Base-by-base conservation (phyloP, 1,284 basidiomycete genomes). In the Coniferiporia sulphurascens region DNA sequence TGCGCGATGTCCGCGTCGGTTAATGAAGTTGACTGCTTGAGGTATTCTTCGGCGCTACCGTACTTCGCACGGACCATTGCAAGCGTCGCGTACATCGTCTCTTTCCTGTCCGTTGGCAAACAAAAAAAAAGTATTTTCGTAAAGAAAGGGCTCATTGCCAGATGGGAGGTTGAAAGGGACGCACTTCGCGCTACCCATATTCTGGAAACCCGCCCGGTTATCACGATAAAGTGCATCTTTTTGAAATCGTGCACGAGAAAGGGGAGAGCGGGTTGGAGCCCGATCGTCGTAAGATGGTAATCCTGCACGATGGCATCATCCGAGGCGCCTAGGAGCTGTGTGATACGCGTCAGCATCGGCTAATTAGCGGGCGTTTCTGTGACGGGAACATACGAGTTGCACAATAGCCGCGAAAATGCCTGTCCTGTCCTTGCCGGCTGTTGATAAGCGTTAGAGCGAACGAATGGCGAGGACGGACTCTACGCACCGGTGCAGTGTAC, bases 371-470 rank as follows among this genome's bases (percentile, higher is more conserved):
- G 44, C 7, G 52, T n/a, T 12, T 19, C 32, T 36, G 22, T 41
- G 49, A 45, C 54, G n/a, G 66, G 34, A 17, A 57, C 67, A 52
- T 52, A 73, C 73, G 66, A 70, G 69, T 41, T 73, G 67, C 15
- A 78, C 64, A 9, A 75, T 55, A 7, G 74, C 74, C 10, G 72
- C 69, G 58, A 77, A 72, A 4, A 78, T 55, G 2, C 76, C 77
- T 1, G 77, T 76, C 48, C 77, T 65, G 62, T 79, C 78, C 62
- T 79, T 79, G 6, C 78, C 78, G n/a, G 71, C 77, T 79, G 57
- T 17, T 41, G 35, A 41, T 38, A 63, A 59, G 44, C 43, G 21
- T 46, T 57, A 52, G 45, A 8, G 12, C 13, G 9, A 32, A 36
- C 13, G n/a, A 13, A 6, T 4, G 41, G 6, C 8, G 10, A 21